A percentile compares a stretch with the other conserved stretches of the same genome.
phyloP scores from a whole-genome alignment of 2,329 filamentous ascomycete genomes.

The Scleromitrula shiraiana region DNA sequence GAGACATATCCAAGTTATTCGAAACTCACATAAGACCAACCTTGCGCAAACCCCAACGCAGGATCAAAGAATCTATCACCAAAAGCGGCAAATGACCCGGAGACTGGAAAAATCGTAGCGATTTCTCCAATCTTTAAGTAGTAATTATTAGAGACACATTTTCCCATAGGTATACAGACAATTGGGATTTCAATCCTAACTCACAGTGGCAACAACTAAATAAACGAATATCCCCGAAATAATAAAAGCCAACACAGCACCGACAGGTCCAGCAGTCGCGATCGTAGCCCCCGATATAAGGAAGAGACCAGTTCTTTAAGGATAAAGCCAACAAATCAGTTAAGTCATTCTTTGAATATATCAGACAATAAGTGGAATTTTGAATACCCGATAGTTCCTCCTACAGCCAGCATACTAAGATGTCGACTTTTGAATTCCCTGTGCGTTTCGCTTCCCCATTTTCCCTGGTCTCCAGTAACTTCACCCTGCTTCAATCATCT shows the following conservation, averaged over 20 bases:
- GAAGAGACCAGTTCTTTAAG: not conserved
- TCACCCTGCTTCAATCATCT: not conserved
- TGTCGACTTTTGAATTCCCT: not conserved
- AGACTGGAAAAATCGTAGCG: not conserved
- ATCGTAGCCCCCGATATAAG: conserved; percentile 1
- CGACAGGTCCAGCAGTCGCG: not conserved
- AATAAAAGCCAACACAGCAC: not conserved
- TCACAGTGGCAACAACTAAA: conserved; percentile 2
- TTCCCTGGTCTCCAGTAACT: not conserved
- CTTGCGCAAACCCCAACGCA: conserved; percentile 59
- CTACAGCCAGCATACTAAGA: conserved; percentile 1
- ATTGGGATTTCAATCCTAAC: conserved; percentile 2
- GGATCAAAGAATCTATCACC: conserved; percentile 64
- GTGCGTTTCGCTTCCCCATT: not conserved
- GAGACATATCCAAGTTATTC: not conserved
- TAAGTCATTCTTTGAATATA: not conserved
- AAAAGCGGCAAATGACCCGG: conserved; percentile 60
- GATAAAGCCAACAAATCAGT: not conserved
- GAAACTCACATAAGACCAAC: conserved; percentile 30
- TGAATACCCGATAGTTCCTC: not conserved
- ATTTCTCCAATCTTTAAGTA: conserved; percentile 5
- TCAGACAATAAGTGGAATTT: not conserved
- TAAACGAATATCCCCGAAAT: conserved; percentile 1
- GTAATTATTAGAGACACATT: too few species aligned
- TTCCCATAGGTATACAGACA: too few species aligned